A percentile compares a stretch with the other conserved stretches of the same genome.
Evolutionary conservation across 495 filamentous ascomycete species (phyloP).

Genomic region (Aspergillus incahuasiensis): DNA sequence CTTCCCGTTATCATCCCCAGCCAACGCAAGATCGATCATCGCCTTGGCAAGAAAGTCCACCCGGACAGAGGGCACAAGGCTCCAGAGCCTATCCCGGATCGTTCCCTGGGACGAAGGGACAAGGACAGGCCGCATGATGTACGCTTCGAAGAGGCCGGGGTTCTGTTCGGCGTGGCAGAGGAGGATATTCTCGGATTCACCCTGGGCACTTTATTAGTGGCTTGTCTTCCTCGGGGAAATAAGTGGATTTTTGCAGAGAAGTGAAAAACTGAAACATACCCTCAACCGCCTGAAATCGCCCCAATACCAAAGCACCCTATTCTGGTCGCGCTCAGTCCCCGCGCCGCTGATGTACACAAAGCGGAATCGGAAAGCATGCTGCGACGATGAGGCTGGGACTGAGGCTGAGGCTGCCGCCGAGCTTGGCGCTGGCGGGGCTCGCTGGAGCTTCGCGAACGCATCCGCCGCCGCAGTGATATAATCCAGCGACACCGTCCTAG

Average conservation of each 20-base stretch:
- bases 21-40: conserved; percentile 33
- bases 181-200: conserved; percentile 38
- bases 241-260: not conserved
- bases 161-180: conserved; percentile 28
- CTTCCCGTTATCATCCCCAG: too few species aligned
- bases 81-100: conserved; percentile 18
- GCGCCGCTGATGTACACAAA: conserved; percentile 50
- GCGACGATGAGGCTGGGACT: too few species aligned
- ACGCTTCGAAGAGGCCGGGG: conserved; percentile 23
- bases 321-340: conserved; percentile 43
- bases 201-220: conserved; percentile 21
- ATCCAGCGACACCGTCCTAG: conserved; percentile 37
- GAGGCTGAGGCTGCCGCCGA: too few species aligned
- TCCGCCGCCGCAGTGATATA: conserved; percentile 39
- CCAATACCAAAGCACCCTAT: conserved; percentile 38
- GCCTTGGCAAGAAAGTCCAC: conserved; percentile 36
- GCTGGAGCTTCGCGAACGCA: not conserved
- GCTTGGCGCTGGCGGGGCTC: not conserved
- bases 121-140: conserved; percentile 34
- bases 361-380: too few species aligned
- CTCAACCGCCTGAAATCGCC: conserved; percentile 40
- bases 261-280: conserved; percentile 23
- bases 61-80: conserved; percentile 19
- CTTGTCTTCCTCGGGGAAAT: too few species aligned
- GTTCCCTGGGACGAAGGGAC: conserved; percentile 23